Evolutionary conservation across 2,329 filamentous ascomycete genomes (phyloP).

Genomic region (Talaromyces islandicus): DNA sequence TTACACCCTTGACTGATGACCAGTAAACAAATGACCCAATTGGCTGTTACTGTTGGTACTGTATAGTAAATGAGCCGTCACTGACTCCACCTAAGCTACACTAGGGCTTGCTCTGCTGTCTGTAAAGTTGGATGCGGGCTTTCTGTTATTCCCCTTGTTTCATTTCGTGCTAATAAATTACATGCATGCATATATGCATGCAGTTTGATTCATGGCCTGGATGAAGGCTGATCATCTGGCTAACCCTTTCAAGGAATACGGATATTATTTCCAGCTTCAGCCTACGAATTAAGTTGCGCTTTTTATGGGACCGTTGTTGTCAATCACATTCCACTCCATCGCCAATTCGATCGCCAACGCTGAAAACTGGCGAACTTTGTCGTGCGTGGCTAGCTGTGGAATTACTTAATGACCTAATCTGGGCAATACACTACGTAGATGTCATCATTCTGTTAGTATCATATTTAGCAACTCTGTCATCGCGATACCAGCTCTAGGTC

Average conservation of each 20-base stretch:
- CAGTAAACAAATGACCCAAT: not conserved
- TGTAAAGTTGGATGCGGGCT: no score
- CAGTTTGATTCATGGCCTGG: not conserved
- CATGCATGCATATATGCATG: not conserved
- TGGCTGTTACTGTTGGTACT: not conserved
- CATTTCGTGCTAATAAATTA: not conserved
- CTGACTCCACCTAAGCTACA: not conserved
- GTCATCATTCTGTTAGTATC: not conserved
- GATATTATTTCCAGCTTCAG: not conserved
- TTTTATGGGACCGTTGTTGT: not conserved
- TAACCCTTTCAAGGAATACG: not conserved
- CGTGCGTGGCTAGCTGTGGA: no score
- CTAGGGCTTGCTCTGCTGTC: not conserved
- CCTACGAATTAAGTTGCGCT: not conserved
- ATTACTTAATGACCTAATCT: no score
- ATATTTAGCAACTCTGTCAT: not conserved
- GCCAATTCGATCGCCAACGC: no score
- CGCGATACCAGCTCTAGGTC: not conserved
- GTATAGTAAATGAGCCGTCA: not conserved
- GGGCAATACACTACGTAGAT: no score
- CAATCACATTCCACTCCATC: not conserved
- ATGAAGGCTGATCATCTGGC: not conserved
- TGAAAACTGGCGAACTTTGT: no score
- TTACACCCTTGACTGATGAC: not conserved
- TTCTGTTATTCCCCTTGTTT: no score